phyloP scores from a whole-genome alignment of 345 rosid species.

The Lepidium aucheri region DNA sequence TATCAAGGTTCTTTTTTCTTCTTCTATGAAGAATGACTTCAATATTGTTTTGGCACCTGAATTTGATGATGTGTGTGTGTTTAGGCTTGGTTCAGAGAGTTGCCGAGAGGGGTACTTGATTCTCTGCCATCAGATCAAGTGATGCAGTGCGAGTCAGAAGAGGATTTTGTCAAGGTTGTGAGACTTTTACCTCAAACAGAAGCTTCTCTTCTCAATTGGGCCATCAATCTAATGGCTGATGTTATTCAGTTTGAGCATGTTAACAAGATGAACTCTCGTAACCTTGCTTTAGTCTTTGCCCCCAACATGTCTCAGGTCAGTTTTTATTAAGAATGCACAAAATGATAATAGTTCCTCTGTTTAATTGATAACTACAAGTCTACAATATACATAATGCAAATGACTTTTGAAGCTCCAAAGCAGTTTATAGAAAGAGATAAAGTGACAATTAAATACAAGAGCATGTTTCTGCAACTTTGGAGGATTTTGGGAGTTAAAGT shows the following conservation, averaged over 20 bases:
- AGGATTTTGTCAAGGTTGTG: constrained; percentile 72
- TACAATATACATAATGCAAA: no score
- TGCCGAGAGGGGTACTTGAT: constrained; percentile 85
- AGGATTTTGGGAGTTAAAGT: neutral
- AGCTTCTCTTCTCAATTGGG: constrained; percentile 86
- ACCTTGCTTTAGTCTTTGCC: constrained; percentile 90
- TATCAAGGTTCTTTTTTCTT: constrained; percentile 49
- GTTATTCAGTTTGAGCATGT: constrained; percentile 67
- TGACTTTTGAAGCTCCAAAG: no score
- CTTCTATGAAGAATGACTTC: neutral
- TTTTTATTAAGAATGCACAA: neutral
- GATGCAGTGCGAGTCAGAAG: constrained; percentile 80
- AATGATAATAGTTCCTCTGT: no score
- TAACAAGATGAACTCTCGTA: constrained; percentile 97
- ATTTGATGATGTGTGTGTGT: neutral
- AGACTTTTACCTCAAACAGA: constrained; percentile 80
- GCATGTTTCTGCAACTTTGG: neutral
- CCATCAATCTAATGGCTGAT: constrained; percentile 93
- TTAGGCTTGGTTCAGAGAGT: constrained; percentile 98
- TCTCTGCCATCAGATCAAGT: constrained; percentile 79
- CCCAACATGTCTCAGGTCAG: constrained; percentile 98
- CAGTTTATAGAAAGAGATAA: neutral
- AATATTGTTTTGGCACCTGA: neutral
- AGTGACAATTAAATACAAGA: neutral
- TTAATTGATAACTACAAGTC: no score